Evolutionary conservation across 495 filamentous ascomycete genomes (phyloP), one percentile per base, ranked within the genome.

Genomic region (Arthonia radiata): DNA sequence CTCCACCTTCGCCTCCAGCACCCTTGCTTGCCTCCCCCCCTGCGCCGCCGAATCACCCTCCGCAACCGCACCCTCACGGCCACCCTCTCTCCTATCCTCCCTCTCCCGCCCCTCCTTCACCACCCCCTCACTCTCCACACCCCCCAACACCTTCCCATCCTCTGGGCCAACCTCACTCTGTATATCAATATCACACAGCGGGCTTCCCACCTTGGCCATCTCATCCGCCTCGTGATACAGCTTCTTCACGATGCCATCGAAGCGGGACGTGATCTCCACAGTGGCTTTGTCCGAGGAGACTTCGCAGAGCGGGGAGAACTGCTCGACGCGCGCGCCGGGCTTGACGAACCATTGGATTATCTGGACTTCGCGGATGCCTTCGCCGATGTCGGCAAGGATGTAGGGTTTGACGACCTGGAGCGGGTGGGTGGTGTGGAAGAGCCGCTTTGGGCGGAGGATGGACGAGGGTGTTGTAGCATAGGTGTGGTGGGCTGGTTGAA

Each of bases 271-370:
- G 30, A 99, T 99, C 64, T 94, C 86, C 22, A 91, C 80, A n/a
- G 79, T 82, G 9, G 89, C 89, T 48, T 99, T 99, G 52, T 99
- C 89, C 29, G 76, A 86, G 44, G 93, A 86, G 22, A 94, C 89
- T 51, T 99, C 86, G 47, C 89, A 99, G 19, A 99, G 53, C 30
- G 79, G 83, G 43, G 89, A 83, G 64, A 90, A 99, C 50, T 99
- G 80, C 54, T 94, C 82, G 37, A 99, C 80, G 29, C 79, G 68
- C 14, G 89, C 89, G 27, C 76, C 82, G 27, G 90, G 82, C 47
- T 92, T 73, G 33, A 94, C 86, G 47, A 93, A 99, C 89, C 89
- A 99, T 55, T 94, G 89, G 38, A 94, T 94, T 41, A 99, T 77
- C 47, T 94, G 83, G 47, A 86, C 89, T 52, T 97, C 86, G 37